Evolutionary conservation across 2,329 filamentous ascomycete species (phyloP).

Genomic region (Pseudogymnoascus sp.): DNA sequence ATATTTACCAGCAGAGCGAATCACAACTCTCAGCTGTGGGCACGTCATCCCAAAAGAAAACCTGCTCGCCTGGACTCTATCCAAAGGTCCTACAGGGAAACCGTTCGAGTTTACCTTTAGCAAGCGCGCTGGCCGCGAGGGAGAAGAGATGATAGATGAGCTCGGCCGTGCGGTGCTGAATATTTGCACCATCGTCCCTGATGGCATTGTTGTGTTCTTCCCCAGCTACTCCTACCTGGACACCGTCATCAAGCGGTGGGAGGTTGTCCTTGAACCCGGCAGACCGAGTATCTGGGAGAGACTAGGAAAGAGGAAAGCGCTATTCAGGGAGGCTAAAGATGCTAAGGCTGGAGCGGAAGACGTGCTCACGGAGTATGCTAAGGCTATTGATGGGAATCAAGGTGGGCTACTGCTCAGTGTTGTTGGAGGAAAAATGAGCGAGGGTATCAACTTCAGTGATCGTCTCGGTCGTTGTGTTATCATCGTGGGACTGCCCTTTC

Average conservation of each 20-base stretch:
- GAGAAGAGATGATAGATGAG: constrained; percentile 55
- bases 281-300: constrained; percentile 46
- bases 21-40: constrained; percentile 81
- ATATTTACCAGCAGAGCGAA: constrained; percentile 50
- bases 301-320: constrained; percentile 48
- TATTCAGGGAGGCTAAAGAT: constrained; percentile 52
- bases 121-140: constrained; percentile 50
- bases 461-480: constrained; percentile 78
- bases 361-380: constrained; percentile 63
- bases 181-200: constrained; percentile 65
- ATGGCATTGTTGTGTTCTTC: constrained; percentile 91
- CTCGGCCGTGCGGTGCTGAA: constrained; percentile 66
- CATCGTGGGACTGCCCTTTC: constrained; percentile 87
- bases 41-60: constrained; percentile 84
- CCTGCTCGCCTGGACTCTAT: constrained; percentile 68
- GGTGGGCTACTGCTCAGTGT: constrained; percentile 83
- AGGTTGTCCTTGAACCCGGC: constrained; percentile 28
- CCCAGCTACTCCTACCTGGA: constrained; percentile 89
- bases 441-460: constrained; percentile 98
- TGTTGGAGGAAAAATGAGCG: constrained; percentile 87
- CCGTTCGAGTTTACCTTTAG: constrained; percentile 84
- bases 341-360: constrained; percentile 56
- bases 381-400: constrained; percentile 50
- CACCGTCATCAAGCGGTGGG: constrained; percentile 58
- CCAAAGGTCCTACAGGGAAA: constrained; percentile 36